A percentile compares a stretch with the other conserved stretches of the same genome.
Evolutionary conservation across 2,329 filamentous ascomycete genomes (phyloP).

Genomic region (Arthrobotrys entomopaga): DNA sequence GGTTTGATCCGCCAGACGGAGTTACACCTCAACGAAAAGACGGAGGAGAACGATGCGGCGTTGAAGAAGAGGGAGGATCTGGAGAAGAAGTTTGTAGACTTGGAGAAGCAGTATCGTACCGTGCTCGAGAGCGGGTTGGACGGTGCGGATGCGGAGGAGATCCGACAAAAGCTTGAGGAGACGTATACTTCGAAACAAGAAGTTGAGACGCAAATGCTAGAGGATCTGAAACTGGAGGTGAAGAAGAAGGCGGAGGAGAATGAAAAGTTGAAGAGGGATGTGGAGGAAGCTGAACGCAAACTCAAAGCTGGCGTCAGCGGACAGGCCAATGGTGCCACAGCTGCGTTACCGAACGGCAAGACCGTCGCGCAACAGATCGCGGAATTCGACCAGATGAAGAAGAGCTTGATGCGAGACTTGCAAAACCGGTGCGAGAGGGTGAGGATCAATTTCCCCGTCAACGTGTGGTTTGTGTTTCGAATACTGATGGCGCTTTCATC

Average conservation of each 20-base stretch:
- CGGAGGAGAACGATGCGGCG: slow-evolving; percentile 72
- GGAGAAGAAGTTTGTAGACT: slow-evolving; percentile 76
- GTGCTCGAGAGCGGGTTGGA: slow-evolving; percentile 81
- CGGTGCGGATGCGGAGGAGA: slow-evolving; percentile 81
- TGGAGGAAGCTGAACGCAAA: slow-evolving; percentile 81
- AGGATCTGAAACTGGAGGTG: slow-evolving; percentile 80
- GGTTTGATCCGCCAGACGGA: slow-evolving; percentile 93
- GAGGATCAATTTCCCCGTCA: slow-evolving; percentile 12
- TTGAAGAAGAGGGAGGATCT: slow-evolving; percentile 78
- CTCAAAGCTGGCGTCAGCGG: slow-evolving; percentile 73
- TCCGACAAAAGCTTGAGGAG: slow-evolving; percentile 81
- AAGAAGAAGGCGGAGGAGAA: slow-evolving; percentile 83
- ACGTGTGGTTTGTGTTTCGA: slow-evolving; percentile 10
- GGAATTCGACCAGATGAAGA: slow-evolving; percentile 99
- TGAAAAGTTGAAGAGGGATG: slow-evolving; percentile 78
- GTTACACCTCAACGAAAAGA: slow-evolving; percentile 78
- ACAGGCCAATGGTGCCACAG: slow-evolving; percentile 70
- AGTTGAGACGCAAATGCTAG: slow-evolving; percentile 76
- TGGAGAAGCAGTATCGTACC: slow-evolving; percentile 86
- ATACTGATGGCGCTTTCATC: slow-evolving; percentile 24
- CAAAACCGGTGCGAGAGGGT: slow-evolving; percentile 96
- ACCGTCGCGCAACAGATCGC: slow-evolving; percentile 97
- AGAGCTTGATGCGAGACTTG: slow-evolving; percentile 97
- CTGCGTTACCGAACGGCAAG: slow-evolving; percentile 77
- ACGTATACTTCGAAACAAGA: slow-evolving; percentile 80